phyloP scores from a whole-genome alignment of 768 basidiomycete genomes.

The Nevesoporus exiguus region DNA sequence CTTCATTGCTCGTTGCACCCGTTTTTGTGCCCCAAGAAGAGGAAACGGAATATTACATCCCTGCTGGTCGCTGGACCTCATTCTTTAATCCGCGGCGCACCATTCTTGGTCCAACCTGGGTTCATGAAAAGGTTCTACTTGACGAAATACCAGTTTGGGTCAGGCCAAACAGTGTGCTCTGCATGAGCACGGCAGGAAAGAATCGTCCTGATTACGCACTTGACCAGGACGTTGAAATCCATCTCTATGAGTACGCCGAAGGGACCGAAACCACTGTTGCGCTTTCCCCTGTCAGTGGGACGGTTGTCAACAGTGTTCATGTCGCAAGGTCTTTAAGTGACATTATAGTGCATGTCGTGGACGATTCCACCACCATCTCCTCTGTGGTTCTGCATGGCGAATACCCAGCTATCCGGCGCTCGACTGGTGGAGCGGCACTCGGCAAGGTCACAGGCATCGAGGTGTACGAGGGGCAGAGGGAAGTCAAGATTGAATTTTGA shows the following conservation, averaged over 20 bases:
- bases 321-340: constrained; percentile 10
- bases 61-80: constrained; percentile 58
- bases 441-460: not conserved
- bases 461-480: constrained; percentile 1
- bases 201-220: constrained; percentile 44
- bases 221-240: constrained; percentile 42
- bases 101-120: constrained; percentile 59
- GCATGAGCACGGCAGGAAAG: constrained; percentile 36
- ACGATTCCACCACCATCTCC: constrained; percentile 8
- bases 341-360: constrained; percentile 5
- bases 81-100: constrained; percentile 53
- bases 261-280: constrained; percentile 31
- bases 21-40: constrained; percentile 54
- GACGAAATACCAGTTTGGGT: constrained; percentile 69
- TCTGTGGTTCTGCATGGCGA: constrained; percentile 15
- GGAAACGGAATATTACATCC: constrained; percentile 58
- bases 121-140: constrained; percentile 59
- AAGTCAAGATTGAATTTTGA: constrained; percentile 12
- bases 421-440: constrained; percentile 9
- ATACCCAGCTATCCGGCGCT: constrained; percentile 7
- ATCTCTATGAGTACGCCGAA: constrained; percentile 50
- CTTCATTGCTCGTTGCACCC: constrained; percentile 58
- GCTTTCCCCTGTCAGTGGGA: constrained; percentile 11
- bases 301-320: constrained; percentile 1
- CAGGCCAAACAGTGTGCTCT: constrained; percentile 52